Evolutionary conservation across 2,329 filamentous ascomycete species (phyloP).

Genomic region (Sclerotinia sclerotiorum): DNA sequence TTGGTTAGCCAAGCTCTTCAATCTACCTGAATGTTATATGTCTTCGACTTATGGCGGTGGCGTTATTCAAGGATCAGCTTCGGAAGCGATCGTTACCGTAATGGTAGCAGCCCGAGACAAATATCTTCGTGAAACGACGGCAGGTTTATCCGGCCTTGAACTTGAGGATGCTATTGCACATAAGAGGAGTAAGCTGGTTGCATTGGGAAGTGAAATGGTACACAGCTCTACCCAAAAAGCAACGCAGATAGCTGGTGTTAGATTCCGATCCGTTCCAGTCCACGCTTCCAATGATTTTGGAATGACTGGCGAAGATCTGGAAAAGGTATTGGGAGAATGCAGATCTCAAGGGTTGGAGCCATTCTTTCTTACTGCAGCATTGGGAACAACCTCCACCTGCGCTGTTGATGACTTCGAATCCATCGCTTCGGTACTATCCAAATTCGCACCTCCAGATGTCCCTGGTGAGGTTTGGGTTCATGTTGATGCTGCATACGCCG

Average conservation of each 20-base stretch:
- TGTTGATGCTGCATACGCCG: conserved; percentile 90
- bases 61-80: conserved; percentile 91
- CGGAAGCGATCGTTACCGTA: conserved; percentile 81
- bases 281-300: conserved; percentile 63
- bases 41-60: conserved; percentile 76
- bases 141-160: conserved; percentile 52
- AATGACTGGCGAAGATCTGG: conserved; percentile 65
- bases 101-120: conserved; percentile 86
- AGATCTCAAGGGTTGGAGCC: conserved; percentile 71
- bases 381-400: conserved; percentile 87
- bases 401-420: conserved; percentile 74
- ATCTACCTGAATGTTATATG: conserved; percentile 69
- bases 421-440: conserved; percentile 39
- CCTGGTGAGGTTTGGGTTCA: conserved; percentile 77
- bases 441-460: conserved; percentile 43
- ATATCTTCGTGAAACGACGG: conserved; percentile 63
- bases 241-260: conserved; percentile 80
- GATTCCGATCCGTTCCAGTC: conserved; percentile 69
- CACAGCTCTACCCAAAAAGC: conserved; percentile 88
- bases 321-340: conserved; percentile 62
- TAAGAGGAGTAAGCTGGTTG: conserved; percentile 71
- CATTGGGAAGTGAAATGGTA: conserved; percentile 73
- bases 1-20: conserved; percentile 79
- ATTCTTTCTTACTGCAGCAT: conserved; percentile 79
- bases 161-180: conserved; percentile 69